phyloP scores from a whole-genome alignment of 495 filamentous ascomycete species.

The Penicillium arizonense region DNA sequence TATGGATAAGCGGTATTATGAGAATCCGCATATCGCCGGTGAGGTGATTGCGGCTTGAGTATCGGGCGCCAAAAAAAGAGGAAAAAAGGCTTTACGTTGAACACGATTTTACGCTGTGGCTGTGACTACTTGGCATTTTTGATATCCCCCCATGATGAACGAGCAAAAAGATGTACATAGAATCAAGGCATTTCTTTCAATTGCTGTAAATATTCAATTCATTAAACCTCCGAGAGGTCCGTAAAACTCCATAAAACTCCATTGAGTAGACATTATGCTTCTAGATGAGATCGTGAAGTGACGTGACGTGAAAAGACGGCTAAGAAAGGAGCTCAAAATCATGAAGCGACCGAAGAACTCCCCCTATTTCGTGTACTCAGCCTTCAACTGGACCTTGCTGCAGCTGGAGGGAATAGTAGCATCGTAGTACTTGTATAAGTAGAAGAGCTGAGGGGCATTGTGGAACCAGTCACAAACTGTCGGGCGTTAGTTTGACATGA shows the following conservation, averaged over 20 bases:
- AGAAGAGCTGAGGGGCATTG: slow-evolving; percentile 55
- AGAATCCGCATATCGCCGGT: slow-evolving; percentile 11
- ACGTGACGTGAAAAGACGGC: background rate
- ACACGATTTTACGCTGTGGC: slow-evolving; percentile 5
- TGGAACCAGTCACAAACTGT: slow-evolving; percentile 57
- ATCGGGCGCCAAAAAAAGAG: background rate
- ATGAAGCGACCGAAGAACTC: slow-evolving; percentile 1
- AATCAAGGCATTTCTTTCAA: background rate
- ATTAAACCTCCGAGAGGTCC: no score
- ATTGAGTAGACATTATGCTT: no score
- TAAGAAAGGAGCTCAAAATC: background rate
- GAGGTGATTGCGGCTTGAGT: slow-evolving; percentile 13
- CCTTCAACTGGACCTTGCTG: slow-evolving; percentile 38
- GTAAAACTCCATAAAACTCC: no score
- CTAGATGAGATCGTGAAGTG: background rate
- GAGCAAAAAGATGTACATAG: background rate
- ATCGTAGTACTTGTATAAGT: slow-evolving; percentile 29
- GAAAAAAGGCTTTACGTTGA: background rate
- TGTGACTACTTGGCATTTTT: background rate
- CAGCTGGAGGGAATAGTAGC: slow-evolving; percentile 41
- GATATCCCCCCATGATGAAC: slow-evolving; percentile 6
- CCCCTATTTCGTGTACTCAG: slow-evolving; percentile 18
- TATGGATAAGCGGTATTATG: slow-evolving; percentile 50
- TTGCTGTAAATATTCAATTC: background rate
- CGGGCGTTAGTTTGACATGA: background rate